Conservation (phyloP, 2,329 filamentous ascomycete species). For the Xylariaceae sp. region DNA sequence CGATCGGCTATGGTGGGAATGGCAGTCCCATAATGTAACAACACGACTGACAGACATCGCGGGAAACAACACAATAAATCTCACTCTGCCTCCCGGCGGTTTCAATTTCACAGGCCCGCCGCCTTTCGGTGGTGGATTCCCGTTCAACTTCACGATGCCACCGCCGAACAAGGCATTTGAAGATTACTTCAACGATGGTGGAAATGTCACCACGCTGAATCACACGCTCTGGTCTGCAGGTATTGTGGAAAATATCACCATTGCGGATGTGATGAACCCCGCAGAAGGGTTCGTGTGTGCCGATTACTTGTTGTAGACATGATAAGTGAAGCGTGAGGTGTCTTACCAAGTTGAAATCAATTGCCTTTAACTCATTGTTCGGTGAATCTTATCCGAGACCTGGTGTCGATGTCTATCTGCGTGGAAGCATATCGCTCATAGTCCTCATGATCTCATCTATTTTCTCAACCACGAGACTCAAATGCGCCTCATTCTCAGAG, state of each 20-base stretch:
- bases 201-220: slow-evolving; percentile 36
- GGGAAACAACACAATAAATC: slow-evolving; percentile 31
- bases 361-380: too few relatives aligned
- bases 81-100: background rate
- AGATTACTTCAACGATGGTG: slow-evolving; percentile 39
- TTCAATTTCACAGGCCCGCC: slow-evolving; percentile 21
- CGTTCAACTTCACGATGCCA: slow-evolving; percentile 15
- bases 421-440: too few relatives aligned
- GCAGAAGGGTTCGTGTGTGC: slow-evolving; percentile 33
- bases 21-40: slow-evolving; percentile 33
- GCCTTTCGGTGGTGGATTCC: slow-evolving; percentile 12
- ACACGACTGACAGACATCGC: slow-evolving; percentile 33
- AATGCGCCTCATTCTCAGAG: too few relatives aligned
- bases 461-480: too few relatives aligned
- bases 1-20: slow-evolving; percentile 38
- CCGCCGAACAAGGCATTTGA: slow-evolving; percentile 28
- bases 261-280: slow-evolving; percentile 38
- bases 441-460: too few relatives aligned
- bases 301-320: slow-evolving; percentile 30
- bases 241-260: slow-evolving; percentile 38
- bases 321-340: too few relatives aligned
- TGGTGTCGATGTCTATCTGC: too few relatives aligned
- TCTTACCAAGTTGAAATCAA: too few relatives aligned
- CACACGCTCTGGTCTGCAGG: slow-evolving; percentile 38
- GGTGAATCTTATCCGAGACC: too few relatives aligned